Base-by-base conservation (phyloP, 768 basidiomycete species). In the Kwoniella europaea region DNA sequence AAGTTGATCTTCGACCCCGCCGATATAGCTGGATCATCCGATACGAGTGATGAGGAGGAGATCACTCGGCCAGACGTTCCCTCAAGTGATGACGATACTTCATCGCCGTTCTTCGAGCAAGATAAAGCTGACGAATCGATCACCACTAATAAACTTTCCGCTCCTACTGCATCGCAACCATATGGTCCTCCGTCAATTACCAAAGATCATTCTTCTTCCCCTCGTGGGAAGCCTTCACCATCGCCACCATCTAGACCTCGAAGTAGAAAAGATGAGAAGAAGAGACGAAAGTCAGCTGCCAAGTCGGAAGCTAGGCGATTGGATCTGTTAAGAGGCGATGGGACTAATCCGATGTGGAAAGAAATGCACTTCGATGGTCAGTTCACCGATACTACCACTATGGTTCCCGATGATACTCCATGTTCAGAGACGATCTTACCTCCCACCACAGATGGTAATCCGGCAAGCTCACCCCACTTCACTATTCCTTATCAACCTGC, bases 301-400 rank as follows among this genome's bases (percentile, higher is more conserved):
- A 71, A 69, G 54, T 57, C 71, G n/a, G 79, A 81, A 65, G 63
- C 71, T 12, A 64, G 82, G n/a, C 64, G 82, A 16, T 53, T 83
- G 56, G 76, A 80, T 59, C 62, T 83, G 16, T 61, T 81, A 6
- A 71, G 76, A 22, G 82, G 82, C 1, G 82, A 83, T 63, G 81
- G 81, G 3, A 77, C 69, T 0, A 68, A 65, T 62, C 74, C 76
- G 6, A 44, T 76, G 13, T 76, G 74, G 77, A 43, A 29, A 22
- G 69, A 71, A 20, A 63, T 64, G 61, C 42, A 18, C 43, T 4
- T 42, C 20, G 29, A 61, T n/a, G 29, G 16, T 27, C 57, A 27
- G 57, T 44, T 5, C 4, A 41, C 3, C 16, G 43, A 52, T 44
- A 24, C 15, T 3, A 13, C 18, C 35, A 7, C 5, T 35, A 35